Percentiles rank a stretch among this genome's conserved stretches.
These are phyloP conservation scores for Cryptococcus hybrid DNA, from an alignment of 1,284 basidiomycete genomes.

Conservation along the genomic window DNA sequence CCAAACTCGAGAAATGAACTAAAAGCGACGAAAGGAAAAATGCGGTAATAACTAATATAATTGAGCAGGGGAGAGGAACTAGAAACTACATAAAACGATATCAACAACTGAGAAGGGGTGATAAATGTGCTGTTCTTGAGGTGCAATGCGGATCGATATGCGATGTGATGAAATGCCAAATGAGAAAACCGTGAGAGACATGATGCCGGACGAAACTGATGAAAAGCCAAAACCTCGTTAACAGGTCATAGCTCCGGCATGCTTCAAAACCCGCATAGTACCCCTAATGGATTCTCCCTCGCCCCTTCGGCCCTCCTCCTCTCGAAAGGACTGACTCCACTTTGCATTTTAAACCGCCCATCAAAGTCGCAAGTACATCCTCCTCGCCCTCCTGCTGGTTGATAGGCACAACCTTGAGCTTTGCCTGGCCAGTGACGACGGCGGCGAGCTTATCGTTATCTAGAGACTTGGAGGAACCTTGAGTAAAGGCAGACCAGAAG, in stretches of 20 bases:
- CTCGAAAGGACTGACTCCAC: slow-evolving; percentile 10
- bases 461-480: slow-evolving; percentile 19
- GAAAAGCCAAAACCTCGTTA: too few species aligned
- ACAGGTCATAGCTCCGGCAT: slow-evolving; percentile 1
- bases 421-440: slow-evolving; percentile 49
- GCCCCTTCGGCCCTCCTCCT: slow-evolving; percentile 11
- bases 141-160: too few species aligned
- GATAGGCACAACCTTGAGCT: slow-evolving; percentile 45
- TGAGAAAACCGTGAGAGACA: too few species aligned
- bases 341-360: slow-evolving; percentile 31
- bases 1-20: too few species aligned
- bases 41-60: too few species aligned
- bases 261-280: slow-evolving; percentile 26
- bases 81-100: too few species aligned
- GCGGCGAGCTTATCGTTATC: slow-evolving; percentile 50
- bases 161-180: too few species aligned
- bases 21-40: too few species aligned
- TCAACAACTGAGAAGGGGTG: too few species aligned
- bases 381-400: slow-evolving; percentile 2
- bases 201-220: too few species aligned
- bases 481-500: slow-evolving; percentile 52
- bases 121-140: too few species aligned
- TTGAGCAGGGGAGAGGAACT: too few species aligned
- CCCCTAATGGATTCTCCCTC: slow-evolving; percentile 32
- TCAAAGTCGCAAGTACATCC: slow-evolving; percentile 18